Evolutionary conservation across 2,329 filamentous ascomycete species (phyloP).

Genomic region (Xylaria sp.): DNA sequence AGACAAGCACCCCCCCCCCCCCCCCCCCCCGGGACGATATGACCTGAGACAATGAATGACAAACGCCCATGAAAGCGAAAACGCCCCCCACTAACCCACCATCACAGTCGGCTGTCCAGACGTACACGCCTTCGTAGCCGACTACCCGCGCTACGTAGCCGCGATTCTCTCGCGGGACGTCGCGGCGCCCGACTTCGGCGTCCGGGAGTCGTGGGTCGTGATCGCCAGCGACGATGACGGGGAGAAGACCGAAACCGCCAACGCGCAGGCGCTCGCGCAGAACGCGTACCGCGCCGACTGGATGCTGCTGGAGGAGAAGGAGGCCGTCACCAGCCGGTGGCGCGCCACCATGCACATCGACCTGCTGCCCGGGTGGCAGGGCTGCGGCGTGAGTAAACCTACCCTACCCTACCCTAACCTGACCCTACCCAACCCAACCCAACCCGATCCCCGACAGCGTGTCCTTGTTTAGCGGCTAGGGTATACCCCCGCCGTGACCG

Average conservation of each 20-base stretch:
- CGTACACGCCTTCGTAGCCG: conserved; percentile 46
- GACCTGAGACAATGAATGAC: too few relatives aligned
- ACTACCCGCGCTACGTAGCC: conserved; percentile 47
- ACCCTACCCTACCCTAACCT: neutral
- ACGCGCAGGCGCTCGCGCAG: conserved; percentile 48
- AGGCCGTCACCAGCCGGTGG: conserved; percentile 43
- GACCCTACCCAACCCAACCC: neutral
- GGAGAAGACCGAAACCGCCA: conserved; percentile 32
- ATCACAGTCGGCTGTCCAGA: conserved; percentile 41
- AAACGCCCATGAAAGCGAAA: too few relatives aligned
- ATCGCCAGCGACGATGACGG: neutral
- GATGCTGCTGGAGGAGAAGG: conserved; percentile 48
- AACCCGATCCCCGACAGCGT: too few relatives aligned
- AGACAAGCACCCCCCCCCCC: too few relatives aligned
- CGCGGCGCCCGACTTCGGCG: conserved; percentile 35
- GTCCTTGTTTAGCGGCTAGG: too few relatives aligned
- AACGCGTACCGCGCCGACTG: conserved; percentile 48
- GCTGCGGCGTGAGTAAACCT: conserved; percentile 37
- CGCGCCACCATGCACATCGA: conserved; percentile 58
- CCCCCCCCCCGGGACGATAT: too few relatives aligned
- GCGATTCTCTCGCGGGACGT: conserved; percentile 44
- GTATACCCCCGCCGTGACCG: too few relatives aligned
- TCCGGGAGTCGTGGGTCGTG: conserved; percentile 41
- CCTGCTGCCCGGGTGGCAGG: conserved; percentile 49
- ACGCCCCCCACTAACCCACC: neutral